Percentiles rank a stretch among this genome's conserved stretches.
Evolutionary conservation across 2,329 filamentous ascomycete genomes (phyloP).

Genomic region (Colletotrichum lini): DNA sequence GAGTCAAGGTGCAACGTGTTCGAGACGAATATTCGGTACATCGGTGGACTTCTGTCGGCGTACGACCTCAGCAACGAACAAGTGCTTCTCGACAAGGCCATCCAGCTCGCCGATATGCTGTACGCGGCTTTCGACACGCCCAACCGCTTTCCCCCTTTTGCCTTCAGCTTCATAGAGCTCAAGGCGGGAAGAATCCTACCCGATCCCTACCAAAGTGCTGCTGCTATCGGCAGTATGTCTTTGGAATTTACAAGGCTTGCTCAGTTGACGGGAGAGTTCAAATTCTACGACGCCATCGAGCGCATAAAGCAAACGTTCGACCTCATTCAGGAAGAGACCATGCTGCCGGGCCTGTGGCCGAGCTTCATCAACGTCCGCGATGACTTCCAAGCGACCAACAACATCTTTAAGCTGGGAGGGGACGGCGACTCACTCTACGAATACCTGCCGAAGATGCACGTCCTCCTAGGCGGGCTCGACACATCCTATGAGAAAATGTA

Average conservation of each 20-base stretch:
- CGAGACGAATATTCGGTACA: conserved; percentile 80
- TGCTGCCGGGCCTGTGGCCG: conserved; percentile 82
- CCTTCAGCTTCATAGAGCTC: conserved; percentile 40
- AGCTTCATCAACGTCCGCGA: conserved; percentile 71
- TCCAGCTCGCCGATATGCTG: conserved; percentile 74
- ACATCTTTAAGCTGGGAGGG: conserved; percentile 55
- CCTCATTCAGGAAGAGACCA: conserved; percentile 74
- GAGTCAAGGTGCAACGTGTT: conserved; percentile 72
- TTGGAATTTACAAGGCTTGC: conserved; percentile 82
- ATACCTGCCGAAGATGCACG: conserved; percentile 61
- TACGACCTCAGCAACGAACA: conserved; percentile 75
- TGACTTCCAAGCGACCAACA: conserved; percentile 56
- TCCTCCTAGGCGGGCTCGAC: conserved; percentile 70
- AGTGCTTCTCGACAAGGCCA: conserved; percentile 72
- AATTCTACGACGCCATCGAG: conserved; percentile 81
- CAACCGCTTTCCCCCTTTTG: conserved; percentile 71
- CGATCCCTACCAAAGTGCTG: conserved; percentile 55
- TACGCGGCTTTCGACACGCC: conserved; percentile 78
- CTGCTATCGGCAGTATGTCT: conserved; percentile 74
- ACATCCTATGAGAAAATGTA: conserved; percentile 71
- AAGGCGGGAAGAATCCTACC: conserved; percentile 34
- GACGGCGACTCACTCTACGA: conserved; percentile 60
- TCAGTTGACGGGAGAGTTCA: conserved; percentile 79
- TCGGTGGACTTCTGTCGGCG: conserved; percentile 78
- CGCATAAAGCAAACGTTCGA: conserved; percentile 78